Evolutionary conservation across 768 basidiomycete genomes (phyloP).

Genomic region (Kwoniella bestiolae): DNA sequence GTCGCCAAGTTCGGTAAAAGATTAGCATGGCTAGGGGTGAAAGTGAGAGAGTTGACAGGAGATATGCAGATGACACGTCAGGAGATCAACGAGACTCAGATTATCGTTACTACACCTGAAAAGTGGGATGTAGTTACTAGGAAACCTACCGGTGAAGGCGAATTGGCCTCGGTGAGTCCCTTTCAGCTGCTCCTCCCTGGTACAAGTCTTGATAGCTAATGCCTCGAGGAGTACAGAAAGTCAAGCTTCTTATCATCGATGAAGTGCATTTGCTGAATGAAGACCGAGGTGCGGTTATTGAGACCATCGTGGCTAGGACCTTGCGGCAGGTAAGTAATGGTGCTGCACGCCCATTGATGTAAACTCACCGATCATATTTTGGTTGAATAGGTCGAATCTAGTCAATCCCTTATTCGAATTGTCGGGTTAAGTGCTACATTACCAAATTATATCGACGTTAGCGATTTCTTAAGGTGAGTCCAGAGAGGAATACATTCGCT

Average conservation of each 20-base stretch:
- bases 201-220: not conserved
- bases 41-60: slow-evolving; percentile 90
- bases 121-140: slow-evolving; percentile 99
- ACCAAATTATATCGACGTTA: slow-evolving; percentile 95
- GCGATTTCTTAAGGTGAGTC: slow-evolving; percentile 85
- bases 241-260: slow-evolving; percentile 94
- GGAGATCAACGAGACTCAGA: slow-evolving; percentile 92
- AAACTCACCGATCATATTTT: not conserved
- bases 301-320: slow-evolving; percentile 95
- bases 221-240: slow-evolving; percentile 63
- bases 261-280: slow-evolving; percentile 97
- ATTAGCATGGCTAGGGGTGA: slow-evolving; percentile 81
- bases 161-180: slow-evolving; percentile 79
- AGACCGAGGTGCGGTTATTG: slow-evolving; percentile 96
- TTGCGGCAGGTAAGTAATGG: slow-evolving; percentile 70
- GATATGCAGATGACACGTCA: slow-evolving; percentile 96
- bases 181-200: slow-evolving; percentile 6
- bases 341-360: not conserved
- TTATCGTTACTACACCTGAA: slow-evolving; percentile 98
- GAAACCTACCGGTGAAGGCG: slow-evolving; percentile 95
- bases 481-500: too few species aligned
- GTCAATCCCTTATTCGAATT: slow-evolving; percentile 92
- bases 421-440: slow-evolving; percentile 92
- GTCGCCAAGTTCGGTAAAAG: slow-evolving; percentile 89
- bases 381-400: slow-evolving; percentile 81